These are phyloP conservation scores for Alternaria hordeiaustralica DNA, from an alignment of 2,329 filamentous ascomycete genomes.

Conservation along the genomic window DNA sequence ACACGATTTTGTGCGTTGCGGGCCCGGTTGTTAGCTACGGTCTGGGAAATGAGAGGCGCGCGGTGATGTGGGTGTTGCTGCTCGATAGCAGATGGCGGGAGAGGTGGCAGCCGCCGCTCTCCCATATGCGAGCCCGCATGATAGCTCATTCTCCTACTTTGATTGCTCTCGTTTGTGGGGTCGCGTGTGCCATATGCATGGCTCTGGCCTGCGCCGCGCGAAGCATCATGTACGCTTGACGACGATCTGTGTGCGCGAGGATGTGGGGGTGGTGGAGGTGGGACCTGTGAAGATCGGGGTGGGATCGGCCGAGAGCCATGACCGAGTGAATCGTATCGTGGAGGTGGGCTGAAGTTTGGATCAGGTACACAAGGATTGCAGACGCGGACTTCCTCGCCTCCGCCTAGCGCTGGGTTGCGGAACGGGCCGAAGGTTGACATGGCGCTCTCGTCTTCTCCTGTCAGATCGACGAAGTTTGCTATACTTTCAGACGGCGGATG, in stretches of 20 bases:
- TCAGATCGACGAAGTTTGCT: conserved; percentile 53
- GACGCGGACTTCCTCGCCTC: conserved; percentile 71
- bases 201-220: conserved; percentile 21
- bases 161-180: conserved; percentile 22
- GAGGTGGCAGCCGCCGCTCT: conserved; percentile 35
- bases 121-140: conserved; percentile 26
- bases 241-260: conserved; percentile 29
- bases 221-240: conserved; percentile 27
- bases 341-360: conserved; percentile 67
- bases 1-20: conserved; percentile 10
- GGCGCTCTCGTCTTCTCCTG: conserved; percentile 45
- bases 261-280: conserved; percentile 15
- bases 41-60: conserved; percentile 18
- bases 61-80: conserved; percentile 16
- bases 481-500: conserved; percentile 60
- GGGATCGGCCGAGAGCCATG: conserved; percentile 9
- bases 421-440: conserved; percentile 38
- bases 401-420: conserved; percentile 62
- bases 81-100: conserved; percentile 21
- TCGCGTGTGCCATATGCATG: conserved; percentile 30
- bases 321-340: conserved; percentile 50
- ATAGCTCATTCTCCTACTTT: conserved; percentile 33
- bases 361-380: conserved; percentile 78
- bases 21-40: conserved; percentile 4
- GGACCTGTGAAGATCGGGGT: conserved; percentile 13